A percentile compares a stretch with the other conserved stretches of the same genome.
These are phyloP conservation scores for Scutellaria barbata DNA, from an alignment of 257 asterid genomes.

Conservation along the genomic window DNA sequence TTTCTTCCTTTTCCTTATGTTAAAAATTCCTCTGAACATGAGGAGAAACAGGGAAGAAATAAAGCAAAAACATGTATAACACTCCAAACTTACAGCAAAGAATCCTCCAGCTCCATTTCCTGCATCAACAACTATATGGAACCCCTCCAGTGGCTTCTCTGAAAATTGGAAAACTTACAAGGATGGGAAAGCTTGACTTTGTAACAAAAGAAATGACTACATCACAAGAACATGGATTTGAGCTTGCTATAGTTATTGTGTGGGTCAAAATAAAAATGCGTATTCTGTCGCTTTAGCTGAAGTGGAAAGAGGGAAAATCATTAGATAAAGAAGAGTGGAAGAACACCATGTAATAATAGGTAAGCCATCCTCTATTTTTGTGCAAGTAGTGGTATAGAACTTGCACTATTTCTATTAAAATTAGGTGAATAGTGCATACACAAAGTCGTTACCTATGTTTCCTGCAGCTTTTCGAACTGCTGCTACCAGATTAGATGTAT, in stretches of 20 bases:
- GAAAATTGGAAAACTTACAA: slow-evolving; percentile 40
- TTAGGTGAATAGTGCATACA: slow-evolving; percentile 24
- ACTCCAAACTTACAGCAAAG: slow-evolving; percentile 75
- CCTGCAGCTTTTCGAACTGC: slow-evolving; percentile 98
- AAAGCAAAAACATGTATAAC: slow-evolving; percentile 11
- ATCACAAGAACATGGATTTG: slow-evolving; percentile 27
- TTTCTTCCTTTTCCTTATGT: background rate
- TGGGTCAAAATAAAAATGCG: background rate
- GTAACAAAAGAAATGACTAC: slow-evolving; percentile 24
- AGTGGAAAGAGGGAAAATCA: background rate
- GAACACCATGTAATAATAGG: background rate
- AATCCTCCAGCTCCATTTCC: slow-evolving; percentile 99
- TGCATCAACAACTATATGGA: slow-evolving; percentile 98
- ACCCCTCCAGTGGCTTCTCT: slow-evolving; percentile 97
- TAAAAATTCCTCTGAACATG: background rate
- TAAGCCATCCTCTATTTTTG: background rate
- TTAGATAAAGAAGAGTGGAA: slow-evolving; percentile 10
- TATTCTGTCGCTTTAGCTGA: slow-evolving; percentile 3
- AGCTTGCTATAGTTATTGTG: slow-evolving; percentile 14
- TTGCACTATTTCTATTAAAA: background rate
- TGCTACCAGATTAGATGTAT: slow-evolving; percentile 89
- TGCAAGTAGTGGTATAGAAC: slow-evolving; percentile 12
- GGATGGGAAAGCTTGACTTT: slow-evolving; percentile 37
- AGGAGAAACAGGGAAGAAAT: slow-evolving; percentile 22
- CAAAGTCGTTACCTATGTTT: slow-evolving; percentile 56